Conservation (phyloP, 352 stramenopile genomes). For the Globisporangium takayamanum region DNA sequence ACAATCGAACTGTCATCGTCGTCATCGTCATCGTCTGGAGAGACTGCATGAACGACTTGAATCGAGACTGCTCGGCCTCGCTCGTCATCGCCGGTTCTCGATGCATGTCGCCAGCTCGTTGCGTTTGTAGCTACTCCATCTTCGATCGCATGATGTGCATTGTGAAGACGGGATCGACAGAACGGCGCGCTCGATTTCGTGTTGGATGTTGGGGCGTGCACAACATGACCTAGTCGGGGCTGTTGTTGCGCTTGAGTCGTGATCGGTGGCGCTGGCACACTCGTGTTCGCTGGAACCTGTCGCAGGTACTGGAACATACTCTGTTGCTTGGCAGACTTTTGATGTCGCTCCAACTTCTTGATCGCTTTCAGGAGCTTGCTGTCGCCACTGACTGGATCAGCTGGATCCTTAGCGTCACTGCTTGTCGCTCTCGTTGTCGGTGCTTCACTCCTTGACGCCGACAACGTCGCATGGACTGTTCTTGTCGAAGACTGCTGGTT, state of each 20-base stretch:
- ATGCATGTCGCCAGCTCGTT: not conserved
- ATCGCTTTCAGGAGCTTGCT: constrained; percentile 41
- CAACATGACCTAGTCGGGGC: no score
- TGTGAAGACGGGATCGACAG: not conserved
- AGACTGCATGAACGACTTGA: not conserved
- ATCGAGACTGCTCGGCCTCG: not conserved
- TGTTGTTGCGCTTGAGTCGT: not conserved
- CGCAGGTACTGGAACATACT: constrained; percentile 31
- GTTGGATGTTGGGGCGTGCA: no score
- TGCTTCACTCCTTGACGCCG: not conserved
- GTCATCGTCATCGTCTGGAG: not conserved
- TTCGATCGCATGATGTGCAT: not conserved
- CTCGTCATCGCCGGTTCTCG: not conserved
- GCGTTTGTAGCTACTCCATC: not conserved
- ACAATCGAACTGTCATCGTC: not conserved
- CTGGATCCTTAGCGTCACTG: not conserved
- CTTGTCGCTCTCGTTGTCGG: not conserved
- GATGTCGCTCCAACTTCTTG: constrained; percentile 39
- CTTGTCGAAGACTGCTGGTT: not conserved
- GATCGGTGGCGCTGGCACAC: not conserved
- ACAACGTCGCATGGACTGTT: not conserved
- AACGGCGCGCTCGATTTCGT: not conserved
- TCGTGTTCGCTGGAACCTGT: not conserved
- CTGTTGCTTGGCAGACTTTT: constrained; percentile 39
- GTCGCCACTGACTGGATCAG: constrained; percentile 1